Percentiles rank a stretch among this genome's conserved stretches.
Conservation (phyloP, 176 grass and related monocot species). For the Calamus simplicifolius region DNA sequence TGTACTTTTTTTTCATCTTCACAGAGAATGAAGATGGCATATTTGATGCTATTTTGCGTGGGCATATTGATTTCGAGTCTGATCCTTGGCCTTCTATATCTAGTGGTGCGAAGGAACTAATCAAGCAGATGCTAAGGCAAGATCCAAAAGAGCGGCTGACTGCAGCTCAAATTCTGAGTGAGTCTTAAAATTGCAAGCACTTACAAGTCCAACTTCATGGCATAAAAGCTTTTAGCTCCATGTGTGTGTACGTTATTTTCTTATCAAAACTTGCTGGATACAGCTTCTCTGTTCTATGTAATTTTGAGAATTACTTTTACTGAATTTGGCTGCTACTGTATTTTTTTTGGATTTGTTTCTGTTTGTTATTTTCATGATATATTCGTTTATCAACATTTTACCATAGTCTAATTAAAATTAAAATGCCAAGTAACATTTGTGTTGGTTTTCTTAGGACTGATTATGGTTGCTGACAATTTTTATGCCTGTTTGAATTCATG, state of each 20-base stretch:
- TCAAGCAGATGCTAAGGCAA: conserved; percentile 86
- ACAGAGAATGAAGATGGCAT: conserved; percentile 96
- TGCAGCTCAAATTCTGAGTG: conserved; percentile 92
- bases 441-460: too few species aligned
- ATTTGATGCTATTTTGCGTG: conserved; percentile 65
- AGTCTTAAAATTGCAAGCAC: conserved; percentile 1
- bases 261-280: not conserved
- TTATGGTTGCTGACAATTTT: too few species aligned
- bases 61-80: conserved; percentile 81
- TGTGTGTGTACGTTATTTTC: not conserved
- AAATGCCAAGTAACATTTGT: too few species aligned
- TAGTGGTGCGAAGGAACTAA: conserved; percentile 72
- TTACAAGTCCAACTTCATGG: not conserved
- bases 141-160: conserved; percentile 86
- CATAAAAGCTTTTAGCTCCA: not conserved
- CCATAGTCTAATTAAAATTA: too few species aligned
- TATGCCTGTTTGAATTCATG: too few species aligned
- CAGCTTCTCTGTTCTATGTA: too few species aligned
- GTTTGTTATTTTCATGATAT: too few species aligned
- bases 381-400: too few species aligned
- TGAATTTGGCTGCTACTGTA: too few species aligned
- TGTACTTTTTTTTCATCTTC: conserved; percentile 12
- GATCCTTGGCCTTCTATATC: conserved; percentile 96
- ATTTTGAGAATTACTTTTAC: too few species aligned
- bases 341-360: too few species aligned